Evolutionary conservation across 768 basidiomycete genomes (phyloP).

Genomic region (Ramaria sp.): DNA sequence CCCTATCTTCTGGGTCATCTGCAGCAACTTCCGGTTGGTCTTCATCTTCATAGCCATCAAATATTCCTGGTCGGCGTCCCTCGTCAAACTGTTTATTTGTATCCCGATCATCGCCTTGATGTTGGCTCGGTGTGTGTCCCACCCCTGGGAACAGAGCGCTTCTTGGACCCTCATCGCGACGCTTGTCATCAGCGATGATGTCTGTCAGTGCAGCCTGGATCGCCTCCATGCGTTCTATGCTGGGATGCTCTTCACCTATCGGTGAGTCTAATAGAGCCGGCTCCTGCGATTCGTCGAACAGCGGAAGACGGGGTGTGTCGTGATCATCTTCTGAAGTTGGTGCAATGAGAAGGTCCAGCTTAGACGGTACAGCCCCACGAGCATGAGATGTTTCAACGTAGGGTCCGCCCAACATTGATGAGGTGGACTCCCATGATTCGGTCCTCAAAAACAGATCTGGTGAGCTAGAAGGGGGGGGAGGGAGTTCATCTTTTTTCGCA

Average conservation of each 20-base stretch:
- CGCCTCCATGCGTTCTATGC: slow-evolving; percentile 70
- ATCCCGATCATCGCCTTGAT: background rate
- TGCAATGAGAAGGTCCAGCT: slow-evolving; percentile 79
- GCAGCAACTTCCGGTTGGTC: slow-evolving; percentile 28
- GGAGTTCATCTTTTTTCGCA: slow-evolving; percentile 20
- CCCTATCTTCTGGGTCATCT: slow-evolving; percentile 26
- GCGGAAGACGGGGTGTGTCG: slow-evolving; percentile 52
- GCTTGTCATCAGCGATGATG: slow-evolving; percentile 81
- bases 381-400: background rate
- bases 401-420: background rate
- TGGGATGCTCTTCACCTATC: slow-evolving; percentile 12
- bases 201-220: slow-evolving; percentile 94
- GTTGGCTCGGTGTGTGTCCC: background rate
- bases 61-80: slow-evolving; percentile 25
- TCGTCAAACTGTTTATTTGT: background rate
- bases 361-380: slow-evolving; percentile 27
- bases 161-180: slow-evolving; percentile 20
- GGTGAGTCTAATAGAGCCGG: slow-evolving; percentile 12
- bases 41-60: slow-evolving; percentile 22
- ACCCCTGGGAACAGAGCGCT: slow-evolving; percentile 3
- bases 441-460: slow-evolving; percentile 20
- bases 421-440: slow-evolving; percentile 19
- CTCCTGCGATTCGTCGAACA: slow-evolving; percentile 77
- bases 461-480: background rate
- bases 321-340: slow-evolving; percentile 41